Evolutionary conservation across 768 basidiomycete species (phyloP).

Genomic region (Paxillus rubicundulus): DNA sequence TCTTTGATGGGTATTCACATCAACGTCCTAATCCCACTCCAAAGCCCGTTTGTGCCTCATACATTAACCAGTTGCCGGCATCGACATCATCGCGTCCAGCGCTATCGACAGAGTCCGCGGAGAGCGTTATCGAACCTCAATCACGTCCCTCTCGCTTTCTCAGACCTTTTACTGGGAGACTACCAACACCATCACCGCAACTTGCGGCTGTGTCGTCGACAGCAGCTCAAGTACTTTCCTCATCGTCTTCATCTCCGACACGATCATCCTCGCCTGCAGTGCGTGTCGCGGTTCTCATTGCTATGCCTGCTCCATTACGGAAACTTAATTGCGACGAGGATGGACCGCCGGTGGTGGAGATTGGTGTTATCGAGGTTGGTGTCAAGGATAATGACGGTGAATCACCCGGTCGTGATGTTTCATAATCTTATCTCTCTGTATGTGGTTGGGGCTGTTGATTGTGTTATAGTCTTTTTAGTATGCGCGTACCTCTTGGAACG

Average conservation of each 20-base stretch:
- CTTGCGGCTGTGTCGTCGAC: slow-evolving; percentile 4
- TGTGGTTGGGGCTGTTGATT: no score
- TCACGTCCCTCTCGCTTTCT: slow-evolving; percentile 15
- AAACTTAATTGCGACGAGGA: slow-evolving; percentile 16
- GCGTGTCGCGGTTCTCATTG: slow-evolving; percentile 42
- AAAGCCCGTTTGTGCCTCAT: slow-evolving; percentile 26
- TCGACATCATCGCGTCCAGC: slow-evolving; percentile 10
- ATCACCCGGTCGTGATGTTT: slow-evolving; percentile 1
- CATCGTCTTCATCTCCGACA: slow-evolving; percentile 11
- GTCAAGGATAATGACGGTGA: slow-evolving; percentile 4
- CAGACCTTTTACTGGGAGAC: slow-evolving; percentile 14
- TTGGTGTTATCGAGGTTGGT: slow-evolving; percentile 28
- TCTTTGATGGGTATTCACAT: not conserved
- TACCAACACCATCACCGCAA: slow-evolving; percentile 12
- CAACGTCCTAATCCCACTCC: not conserved
- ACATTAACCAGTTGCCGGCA: slow-evolving; percentile 12
- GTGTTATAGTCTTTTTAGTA: no score
- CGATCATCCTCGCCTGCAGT: slow-evolving; percentile 22
- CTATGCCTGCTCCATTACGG: slow-evolving; percentile 36
- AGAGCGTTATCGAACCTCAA: not conserved
- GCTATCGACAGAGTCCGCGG: not conserved
- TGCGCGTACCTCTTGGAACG: no score
- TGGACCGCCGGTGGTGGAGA: slow-evolving; percentile 33
- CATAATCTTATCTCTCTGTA: slow-evolving; percentile 2
- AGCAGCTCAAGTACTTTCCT: not conserved